These are phyloP conservation scores for Aspergillus tubingensis DNA, from an alignment of 2,329 filamentous ascomycete species.

Conservation along the genomic window DNA sequence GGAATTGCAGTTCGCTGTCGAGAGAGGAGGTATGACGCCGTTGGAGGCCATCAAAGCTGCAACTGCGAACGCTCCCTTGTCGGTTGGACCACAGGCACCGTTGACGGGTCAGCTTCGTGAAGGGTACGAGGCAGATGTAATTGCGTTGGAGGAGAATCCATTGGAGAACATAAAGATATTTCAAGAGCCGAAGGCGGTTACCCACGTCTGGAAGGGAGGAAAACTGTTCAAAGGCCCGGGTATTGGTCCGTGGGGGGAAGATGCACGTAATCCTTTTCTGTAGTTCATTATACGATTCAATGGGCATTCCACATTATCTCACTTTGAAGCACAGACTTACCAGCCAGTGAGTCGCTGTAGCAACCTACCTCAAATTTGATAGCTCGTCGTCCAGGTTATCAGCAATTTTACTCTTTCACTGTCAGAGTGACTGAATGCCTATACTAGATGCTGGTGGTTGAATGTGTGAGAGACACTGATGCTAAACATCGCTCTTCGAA, in stretches of 20 bases:
- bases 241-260: constrained; percentile 4
- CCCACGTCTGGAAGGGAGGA: constrained; percentile 1
- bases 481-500: too few relatives aligned
- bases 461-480: too few relatives aligned
- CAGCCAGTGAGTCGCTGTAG: too few relatives aligned
- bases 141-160: constrained; percentile 2
- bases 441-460: too few relatives aligned
- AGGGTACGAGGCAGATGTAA: constrained; percentile 4
- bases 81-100: neutral
- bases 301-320: neutral
- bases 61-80: constrained; percentile 2
- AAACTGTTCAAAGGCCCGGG: constrained; percentile 2
- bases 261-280: neutral
- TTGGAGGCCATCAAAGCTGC: constrained; percentile 1
- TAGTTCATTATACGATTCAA: neutral
- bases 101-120: constrained; percentile 1
- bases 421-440: too few relatives aligned
- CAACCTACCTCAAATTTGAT: too few relatives aligned
- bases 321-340: too few relatives aligned
- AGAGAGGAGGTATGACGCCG: constrained; percentile 4
- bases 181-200: neutral
- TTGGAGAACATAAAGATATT: neutral
- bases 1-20: constrained; percentile 1
- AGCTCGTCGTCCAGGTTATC: too few relatives aligned
- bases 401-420: too few relatives aligned